Conservation (phyloP, 805 yeast genomes). For the Candida endomychidarum region DNA sequence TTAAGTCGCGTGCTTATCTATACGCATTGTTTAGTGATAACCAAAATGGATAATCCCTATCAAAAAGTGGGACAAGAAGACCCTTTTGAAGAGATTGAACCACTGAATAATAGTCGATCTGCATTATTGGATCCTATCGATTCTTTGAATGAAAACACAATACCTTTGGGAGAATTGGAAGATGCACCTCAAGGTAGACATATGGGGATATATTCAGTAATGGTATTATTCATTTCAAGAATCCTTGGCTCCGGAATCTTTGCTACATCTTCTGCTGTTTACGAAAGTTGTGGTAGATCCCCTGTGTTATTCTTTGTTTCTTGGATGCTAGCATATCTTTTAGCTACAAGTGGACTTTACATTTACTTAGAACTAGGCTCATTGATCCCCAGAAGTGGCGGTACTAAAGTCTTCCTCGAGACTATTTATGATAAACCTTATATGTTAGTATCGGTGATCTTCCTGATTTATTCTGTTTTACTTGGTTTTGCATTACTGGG, state of each 20-base stretch:
- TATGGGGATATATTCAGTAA: conserved; percentile 65
- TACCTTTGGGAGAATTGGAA: conserved; percentile 34
- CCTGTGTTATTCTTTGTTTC: conserved; percentile 57
- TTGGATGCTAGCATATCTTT: conserved; percentile 61
- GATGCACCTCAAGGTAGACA: conserved; percentile 75
- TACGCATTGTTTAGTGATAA: too few relatives aligned
- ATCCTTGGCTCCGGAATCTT: conserved; percentile 79
- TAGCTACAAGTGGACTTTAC: conserved; percentile 66
- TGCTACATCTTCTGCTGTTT: conserved; percentile 68
- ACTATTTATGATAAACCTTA: conserved; percentile 62
- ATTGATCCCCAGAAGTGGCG: conserved; percentile 72
- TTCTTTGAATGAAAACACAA: not conserved
- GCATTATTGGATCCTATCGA: conserved; percentile 11
- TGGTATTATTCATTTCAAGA: conserved; percentile 61
- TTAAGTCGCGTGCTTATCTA: not conserved
- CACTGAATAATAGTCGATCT: conserved; percentile 9
- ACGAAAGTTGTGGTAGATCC: conserved; percentile 67
- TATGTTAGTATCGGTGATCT: conserved; percentile 52
- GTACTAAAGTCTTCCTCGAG: conserved; percentile 71
- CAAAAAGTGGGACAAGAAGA: not conserved
- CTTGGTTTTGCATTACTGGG: conserved; percentile 59
- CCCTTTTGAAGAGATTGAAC: not conserved
- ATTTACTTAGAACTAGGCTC: conserved; percentile 71
- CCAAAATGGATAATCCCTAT: conserved; percentile 1
- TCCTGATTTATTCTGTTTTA: conserved; percentile 48